A percentile compares a stretch with the other conserved stretches of the same genome.
Conservation (phyloP, 2,329 filamentous ascomycete genomes). For the Ophiocordyceps camponoti-rufipedis region DNA sequence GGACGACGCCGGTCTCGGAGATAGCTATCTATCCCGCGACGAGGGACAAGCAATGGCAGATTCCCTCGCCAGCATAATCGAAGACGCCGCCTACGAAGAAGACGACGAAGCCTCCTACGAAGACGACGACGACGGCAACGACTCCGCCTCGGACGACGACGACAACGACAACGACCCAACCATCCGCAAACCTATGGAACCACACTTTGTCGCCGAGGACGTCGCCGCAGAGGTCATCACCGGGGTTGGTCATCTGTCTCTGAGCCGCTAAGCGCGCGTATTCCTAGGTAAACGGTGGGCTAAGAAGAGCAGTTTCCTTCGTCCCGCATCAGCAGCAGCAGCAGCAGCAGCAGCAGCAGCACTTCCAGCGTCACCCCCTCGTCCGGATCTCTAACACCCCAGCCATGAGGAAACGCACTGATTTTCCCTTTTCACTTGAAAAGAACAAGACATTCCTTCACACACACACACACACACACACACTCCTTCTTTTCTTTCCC, state of each 20-base stretch:
- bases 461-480: too few relatives aligned
- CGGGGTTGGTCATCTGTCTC: constrained; percentile 33
- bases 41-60: constrained; percentile 18
- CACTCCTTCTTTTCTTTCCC: too few relatives aligned
- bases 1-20: constrained; percentile 22
- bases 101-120: constrained; percentile 22
- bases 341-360: too few relatives aligned
- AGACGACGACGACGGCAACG: constrained; percentile 26
- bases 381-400: too few relatives aligned
- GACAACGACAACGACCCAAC: constrained; percentile 4
- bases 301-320: constrained; percentile 9
- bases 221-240: constrained; percentile 38
- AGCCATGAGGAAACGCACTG: too few relatives aligned
- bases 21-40: constrained; percentile 35
- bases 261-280: constrained; percentile 18
- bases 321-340: too few relatives aligned
- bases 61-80: constrained; percentile 20
- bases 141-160: constrained; percentile 10
- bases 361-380: too few relatives aligned
- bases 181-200: constrained; percentile 1
- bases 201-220: constrained; percentile 21
- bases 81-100: constrained; percentile 18
- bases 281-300: constrained; percentile 7
- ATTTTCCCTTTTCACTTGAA: too few relatives aligned
- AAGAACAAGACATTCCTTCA: too few relatives aligned